Evolutionary conservation across 2,329 filamentous ascomycete species (phyloP).

Genomic region (Penicillium sp.): DNA sequence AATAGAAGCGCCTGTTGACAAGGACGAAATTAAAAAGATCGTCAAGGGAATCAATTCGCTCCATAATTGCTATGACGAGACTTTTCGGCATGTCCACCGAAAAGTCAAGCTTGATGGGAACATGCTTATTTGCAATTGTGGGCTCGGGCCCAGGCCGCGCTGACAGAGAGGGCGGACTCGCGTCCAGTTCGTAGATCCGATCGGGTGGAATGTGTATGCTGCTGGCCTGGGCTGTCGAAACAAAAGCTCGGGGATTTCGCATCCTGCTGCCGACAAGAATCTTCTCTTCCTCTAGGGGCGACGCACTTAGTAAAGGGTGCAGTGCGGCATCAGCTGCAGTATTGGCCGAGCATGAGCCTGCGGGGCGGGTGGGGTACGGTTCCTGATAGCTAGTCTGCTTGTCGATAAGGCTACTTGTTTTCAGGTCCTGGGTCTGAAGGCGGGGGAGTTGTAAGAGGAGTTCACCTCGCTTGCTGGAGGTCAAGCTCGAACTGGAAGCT

Average conservation of each 20-base stretch:
- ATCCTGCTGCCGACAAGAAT: conserved; percentile 24
- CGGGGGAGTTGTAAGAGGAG: conserved; percentile 22
- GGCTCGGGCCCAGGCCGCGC: not conserved
- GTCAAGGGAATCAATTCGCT: conserved; percentile 48
- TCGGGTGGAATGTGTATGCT: conserved; percentile 18
- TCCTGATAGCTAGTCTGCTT: not conserved
- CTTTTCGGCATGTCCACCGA: conserved; percentile 46
- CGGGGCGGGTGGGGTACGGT: not conserved
- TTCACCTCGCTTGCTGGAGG: conserved; percentile 9
- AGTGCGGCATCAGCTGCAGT: not conserved
- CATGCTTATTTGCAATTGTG: conserved; percentile 5
- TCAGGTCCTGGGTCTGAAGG: conserved; percentile 17
- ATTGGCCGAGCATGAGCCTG: conserved; percentile 1
- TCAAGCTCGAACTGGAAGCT: not conserved
- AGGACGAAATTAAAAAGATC: conserved; percentile 56
- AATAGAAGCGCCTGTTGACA: conserved; percentile 57
- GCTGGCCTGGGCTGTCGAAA: conserved; percentile 21
- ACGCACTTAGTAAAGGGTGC: not conserved
- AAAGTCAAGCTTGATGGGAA: conserved; percentile 32
- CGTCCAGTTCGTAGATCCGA: conserved; percentile 36
- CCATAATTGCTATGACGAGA: conserved; percentile 54
- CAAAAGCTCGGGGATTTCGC: conserved; percentile 11
- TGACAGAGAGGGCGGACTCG: conserved; percentile 22
- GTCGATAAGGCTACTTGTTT: conserved; percentile 8
- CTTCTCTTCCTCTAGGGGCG: conserved; percentile 22